Conservation (phyloP, 2,329 filamentous ascomycete species). For the Ophiostoma tasmaniense region DNA sequence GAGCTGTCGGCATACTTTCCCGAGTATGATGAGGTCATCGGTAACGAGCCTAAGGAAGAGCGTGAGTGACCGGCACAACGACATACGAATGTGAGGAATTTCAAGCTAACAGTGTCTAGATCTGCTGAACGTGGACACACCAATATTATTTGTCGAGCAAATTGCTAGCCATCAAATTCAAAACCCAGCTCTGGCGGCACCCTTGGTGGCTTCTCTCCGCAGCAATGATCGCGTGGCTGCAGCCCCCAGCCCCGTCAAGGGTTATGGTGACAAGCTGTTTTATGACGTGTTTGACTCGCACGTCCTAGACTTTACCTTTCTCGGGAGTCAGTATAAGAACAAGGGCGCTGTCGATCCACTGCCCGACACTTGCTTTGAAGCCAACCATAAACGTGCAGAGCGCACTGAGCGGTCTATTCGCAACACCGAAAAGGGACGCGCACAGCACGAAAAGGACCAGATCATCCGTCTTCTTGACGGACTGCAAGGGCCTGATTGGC, state of each 20-base stretch:
- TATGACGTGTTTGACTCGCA: slow-evolving; percentile 49
- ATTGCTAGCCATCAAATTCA: slow-evolving; percentile 23
- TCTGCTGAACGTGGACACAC: slow-evolving; percentile 62
- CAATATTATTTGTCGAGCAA: slow-evolving; percentile 60
- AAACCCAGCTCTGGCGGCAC: slow-evolving; percentile 16
- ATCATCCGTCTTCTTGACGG: slow-evolving; percentile 64
- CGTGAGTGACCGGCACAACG: slow-evolving; percentile 44
- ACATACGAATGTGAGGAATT: neutral
- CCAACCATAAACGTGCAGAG: slow-evolving; percentile 50
- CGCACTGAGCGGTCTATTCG: slow-evolving; percentile 53
- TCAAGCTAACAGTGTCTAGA: slow-evolving; percentile 40
- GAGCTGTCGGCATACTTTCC: slow-evolving; percentile 85
- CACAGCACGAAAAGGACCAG: slow-evolving; percentile 59
- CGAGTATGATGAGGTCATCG: slow-evolving; percentile 90
- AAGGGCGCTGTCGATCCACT: slow-evolving; percentile 45
- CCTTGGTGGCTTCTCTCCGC: neutral
- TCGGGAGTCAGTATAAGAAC: slow-evolving; percentile 39
- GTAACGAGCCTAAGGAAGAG: slow-evolving; percentile 68
- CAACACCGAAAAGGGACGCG: slow-evolving; percentile 55
- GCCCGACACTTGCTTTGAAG: slow-evolving; percentile 45
- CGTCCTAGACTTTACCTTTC: slow-evolving; percentile 46
- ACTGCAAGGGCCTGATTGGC: slow-evolving; percentile 84
- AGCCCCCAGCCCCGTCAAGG: slow-evolving; percentile 36
- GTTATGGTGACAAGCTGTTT: slow-evolving; percentile 49
- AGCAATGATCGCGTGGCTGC: neutral